Evolutionary conservation across 768 basidiomycete species (phyloP).

Genomic region (Stropharia rugosoannulata): DNA sequence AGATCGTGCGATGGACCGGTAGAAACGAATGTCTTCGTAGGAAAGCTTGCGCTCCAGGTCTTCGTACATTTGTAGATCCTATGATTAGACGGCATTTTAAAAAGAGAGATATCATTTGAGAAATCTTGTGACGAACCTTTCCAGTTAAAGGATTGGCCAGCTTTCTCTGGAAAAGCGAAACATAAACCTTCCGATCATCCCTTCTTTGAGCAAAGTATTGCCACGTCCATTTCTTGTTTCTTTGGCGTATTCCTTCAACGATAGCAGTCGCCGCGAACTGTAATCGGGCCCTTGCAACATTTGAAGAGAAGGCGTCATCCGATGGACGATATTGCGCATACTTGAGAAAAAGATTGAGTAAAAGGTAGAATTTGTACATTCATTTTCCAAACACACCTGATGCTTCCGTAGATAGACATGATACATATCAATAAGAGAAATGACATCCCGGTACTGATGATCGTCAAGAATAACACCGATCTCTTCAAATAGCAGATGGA

Average conservation of each 20-base stretch:
- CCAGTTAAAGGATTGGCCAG: constrained; percentile 50
- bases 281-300: constrained; percentile 66
- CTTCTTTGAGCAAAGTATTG: constrained; percentile 83
- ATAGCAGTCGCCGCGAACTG: constrained; percentile 82
- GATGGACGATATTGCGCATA: constrained; percentile 82
- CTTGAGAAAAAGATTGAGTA: constrained; percentile 35
- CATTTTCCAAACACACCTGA: constrained; percentile 47
- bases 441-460: constrained; percentile 90
- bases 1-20: constrained; percentile 91
- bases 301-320: constrained; percentile 56
- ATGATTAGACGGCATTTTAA: neutral
- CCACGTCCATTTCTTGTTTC: constrained; percentile 89
- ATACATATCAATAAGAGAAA: constrained; percentile 94
- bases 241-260: constrained; percentile 78
- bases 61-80: constrained; percentile 58
- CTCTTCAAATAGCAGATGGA: constrained; percentile 87
- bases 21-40: constrained; percentile 96
- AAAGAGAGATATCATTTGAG: neutral
- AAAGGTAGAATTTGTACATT: neutral
- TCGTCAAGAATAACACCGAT: constrained; percentile 91
- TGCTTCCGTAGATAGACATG: constrained; percentile 89
- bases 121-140: constrained; percentile 45
- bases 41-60: constrained; percentile 78
- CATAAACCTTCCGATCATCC: constrained; percentile 83
- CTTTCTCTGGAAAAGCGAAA: constrained; percentile 81